These are phyloP conservation scores for Paramecium caudatum DNA, from an alignment of 73 alveolate genomes.

Conservation along the genomic window DNA sequence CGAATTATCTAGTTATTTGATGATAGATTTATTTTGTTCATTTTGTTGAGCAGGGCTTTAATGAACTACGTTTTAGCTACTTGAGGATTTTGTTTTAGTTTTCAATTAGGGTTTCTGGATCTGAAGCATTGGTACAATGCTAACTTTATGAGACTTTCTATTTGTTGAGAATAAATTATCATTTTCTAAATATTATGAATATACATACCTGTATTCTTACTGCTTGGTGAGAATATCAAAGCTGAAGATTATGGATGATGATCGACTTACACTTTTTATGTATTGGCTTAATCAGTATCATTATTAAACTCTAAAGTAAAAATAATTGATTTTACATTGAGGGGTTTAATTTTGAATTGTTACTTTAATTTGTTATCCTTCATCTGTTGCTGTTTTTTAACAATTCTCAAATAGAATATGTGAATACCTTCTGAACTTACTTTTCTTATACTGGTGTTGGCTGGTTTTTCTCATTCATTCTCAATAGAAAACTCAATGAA, in stretches of 20 bases:
- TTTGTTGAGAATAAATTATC: conserved; percentile 11
- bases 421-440: neutral
- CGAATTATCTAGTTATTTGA: neutral
- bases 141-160: conserved; percentile 3
- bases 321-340: no score
- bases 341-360: neutral
- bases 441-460: neutral
- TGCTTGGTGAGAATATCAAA: neutral
- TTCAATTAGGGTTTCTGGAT: neutral
- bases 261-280: neutral
- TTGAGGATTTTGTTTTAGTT: neutral
- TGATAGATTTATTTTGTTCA: conserved; percentile 10
- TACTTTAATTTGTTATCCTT: neutral
- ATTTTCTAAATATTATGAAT: neutral
- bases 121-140: conserved; percentile 4
- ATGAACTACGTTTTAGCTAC: neutral
- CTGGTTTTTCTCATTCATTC: neutral
- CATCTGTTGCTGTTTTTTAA: neutral
- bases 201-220: neutral
- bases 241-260: conserved; percentile 32
- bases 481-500: neutral
- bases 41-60: neutral
- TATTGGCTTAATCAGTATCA: neutral
- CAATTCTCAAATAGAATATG: conserved; percentile 5
- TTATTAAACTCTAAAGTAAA: no score